Conservation (phyloP, 2,329 filamentous ascomycete genomes). For the Diplodia corticola region DNA sequence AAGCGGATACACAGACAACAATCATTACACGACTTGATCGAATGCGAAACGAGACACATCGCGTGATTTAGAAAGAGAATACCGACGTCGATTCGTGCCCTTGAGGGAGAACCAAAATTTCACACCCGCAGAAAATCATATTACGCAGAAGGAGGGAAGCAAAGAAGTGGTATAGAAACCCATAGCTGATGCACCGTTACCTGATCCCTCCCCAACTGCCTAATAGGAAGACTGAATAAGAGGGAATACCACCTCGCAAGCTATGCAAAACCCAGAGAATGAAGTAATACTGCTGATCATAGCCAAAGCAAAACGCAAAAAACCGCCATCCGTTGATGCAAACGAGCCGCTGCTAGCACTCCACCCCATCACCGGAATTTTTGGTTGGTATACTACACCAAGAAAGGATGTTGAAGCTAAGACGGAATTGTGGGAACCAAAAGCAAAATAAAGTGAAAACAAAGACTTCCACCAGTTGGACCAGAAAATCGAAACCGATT, state of each 20-base stretch:
- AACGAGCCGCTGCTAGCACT: not conserved
- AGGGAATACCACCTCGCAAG: constrained; percentile 10
- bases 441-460: not conserved
- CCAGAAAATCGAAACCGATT: not conserved
- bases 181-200: not conserved
- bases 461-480: not conserved
- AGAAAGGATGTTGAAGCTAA: not conserved
- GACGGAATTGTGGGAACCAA: not conserved
- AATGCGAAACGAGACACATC: not conserved
- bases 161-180: not conserved
- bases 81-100: not conserved
- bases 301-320: not conserved
- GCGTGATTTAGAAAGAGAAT: not conserved
- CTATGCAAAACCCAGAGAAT: constrained; percentile 4
- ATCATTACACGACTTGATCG: not conserved
- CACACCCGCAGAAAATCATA: not conserved
- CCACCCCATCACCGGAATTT: constrained; percentile 1
- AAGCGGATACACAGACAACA: not conserved
- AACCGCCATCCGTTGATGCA: not conserved
- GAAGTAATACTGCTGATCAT: not conserved
- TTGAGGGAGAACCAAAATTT: not conserved
- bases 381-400: constrained; percentile 6
- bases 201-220: not conserved
- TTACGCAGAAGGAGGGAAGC: not conserved
- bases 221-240: not conserved